Evolutionary conservation across 208 protist genomes (phyloP).

Genomic region (Crithidia expoeki): DNA sequence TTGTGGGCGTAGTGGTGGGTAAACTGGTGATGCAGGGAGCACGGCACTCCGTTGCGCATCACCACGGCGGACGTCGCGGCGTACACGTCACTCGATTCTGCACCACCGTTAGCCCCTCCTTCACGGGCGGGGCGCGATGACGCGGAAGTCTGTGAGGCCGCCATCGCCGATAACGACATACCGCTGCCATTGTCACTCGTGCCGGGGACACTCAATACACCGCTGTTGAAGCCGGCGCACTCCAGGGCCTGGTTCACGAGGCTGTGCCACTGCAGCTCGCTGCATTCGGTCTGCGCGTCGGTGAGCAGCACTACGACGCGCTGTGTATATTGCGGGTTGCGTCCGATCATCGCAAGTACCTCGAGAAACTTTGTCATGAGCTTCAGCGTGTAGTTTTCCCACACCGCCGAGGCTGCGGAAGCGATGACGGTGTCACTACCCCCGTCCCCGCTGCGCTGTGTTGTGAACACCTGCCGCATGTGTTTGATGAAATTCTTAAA

Average conservation of each 20-base stretch:
- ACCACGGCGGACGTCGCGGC: constrained; percentile 9
- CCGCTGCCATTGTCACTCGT: constrained; percentile 8
- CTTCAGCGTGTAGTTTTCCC: constrained; percentile 84
- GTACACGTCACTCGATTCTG: constrained; percentile 18
- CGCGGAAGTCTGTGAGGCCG: neutral
- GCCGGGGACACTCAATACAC: constrained; percentile 2
- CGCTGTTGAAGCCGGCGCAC: constrained; percentile 66
- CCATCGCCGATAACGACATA: constrained; percentile 6
- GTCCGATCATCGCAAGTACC: constrained; percentile 86
- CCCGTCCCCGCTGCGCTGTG: constrained; percentile 41
- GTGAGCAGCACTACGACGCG: constrained; percentile 72
- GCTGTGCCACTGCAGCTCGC: constrained; percentile 75
- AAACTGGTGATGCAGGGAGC: constrained; percentile 57
- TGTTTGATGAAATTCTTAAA: constrained; percentile 85
- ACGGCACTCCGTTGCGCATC: constrained; percentile 14
- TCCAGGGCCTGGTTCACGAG: constrained; percentile 75
- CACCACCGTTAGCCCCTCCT: neutral
- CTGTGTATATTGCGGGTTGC: constrained; percentile 78
- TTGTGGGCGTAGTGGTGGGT: constrained; percentile 55
- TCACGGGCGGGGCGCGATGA: neutral
- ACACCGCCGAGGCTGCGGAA: constrained; percentile 37
- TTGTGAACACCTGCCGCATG: constrained; percentile 66
- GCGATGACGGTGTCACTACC: constrained; percentile 1
- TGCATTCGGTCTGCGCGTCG: constrained; percentile 70
- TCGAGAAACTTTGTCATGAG: constrained; percentile 69